Conservation (phyloP, 192 early-diverging fungal genomes). For the Rhizophagus sp. region DNA sequence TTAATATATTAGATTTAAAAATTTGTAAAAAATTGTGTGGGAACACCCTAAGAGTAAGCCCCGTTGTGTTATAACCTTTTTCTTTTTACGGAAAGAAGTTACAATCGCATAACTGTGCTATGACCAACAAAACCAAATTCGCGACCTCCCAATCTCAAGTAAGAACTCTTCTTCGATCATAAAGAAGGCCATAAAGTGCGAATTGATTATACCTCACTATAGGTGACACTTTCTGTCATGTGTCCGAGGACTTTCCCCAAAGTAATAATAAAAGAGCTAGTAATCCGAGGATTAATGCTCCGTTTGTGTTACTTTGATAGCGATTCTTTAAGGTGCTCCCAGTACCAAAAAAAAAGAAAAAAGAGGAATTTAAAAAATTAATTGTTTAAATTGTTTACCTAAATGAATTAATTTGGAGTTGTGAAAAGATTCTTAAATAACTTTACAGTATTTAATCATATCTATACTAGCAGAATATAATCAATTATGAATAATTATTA, state of each 20-base stretch:
- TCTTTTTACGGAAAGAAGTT: neutral
- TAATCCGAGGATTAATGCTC: conserved; percentile 22
- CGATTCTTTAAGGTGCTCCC: conserved; percentile 31
- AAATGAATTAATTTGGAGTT: neutral
- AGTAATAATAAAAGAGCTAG: conserved; percentile 30
- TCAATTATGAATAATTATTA: too few species aligned
- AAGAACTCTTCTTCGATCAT: neutral
- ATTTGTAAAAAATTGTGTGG: neutral
- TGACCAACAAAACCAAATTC: conserved; percentile 31
- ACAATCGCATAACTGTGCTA: conserved; percentile 40
- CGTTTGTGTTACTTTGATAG: conserved; percentile 28
- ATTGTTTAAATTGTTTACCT: neutral
- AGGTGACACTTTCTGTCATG: conserved; percentile 36
- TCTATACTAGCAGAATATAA: too few species aligned
- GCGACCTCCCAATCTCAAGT: neutral
- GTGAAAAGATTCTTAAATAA: too few species aligned
- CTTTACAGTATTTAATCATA: too few species aligned
- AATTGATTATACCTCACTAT: conserved; percentile 25
- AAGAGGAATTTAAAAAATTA: neutral
- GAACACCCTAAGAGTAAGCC: conserved; percentile 36
- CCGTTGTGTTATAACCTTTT: conserved; percentile 32
- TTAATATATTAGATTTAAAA: neutral
- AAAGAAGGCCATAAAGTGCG: neutral
- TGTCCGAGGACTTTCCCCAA: conserved; percentile 41
- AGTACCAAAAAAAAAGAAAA: neutral